Evolutionary conservation across 139 green algal species (phyloP).

Genomic region (Penium margaritaceum): DNA sequence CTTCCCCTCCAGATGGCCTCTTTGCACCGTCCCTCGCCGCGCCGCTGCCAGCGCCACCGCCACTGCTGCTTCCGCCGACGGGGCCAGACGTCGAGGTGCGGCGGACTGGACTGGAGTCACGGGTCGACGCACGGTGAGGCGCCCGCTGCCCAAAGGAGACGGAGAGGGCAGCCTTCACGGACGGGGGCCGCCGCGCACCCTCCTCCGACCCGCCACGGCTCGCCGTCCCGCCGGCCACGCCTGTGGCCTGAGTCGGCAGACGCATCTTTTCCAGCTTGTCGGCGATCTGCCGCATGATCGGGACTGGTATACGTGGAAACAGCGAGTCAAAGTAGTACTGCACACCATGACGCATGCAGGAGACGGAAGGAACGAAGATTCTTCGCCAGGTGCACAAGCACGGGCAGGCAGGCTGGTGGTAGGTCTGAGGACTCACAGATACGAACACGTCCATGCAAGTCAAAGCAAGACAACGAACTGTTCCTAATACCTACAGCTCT

Average conservation of each 20-base stretch:
- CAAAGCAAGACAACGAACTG: neutral
- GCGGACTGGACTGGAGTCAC: no score
- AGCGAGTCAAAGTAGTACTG: slow-evolving; percentile 98
- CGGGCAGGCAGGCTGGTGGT: neutral
- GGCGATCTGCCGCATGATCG: slow-evolving; percentile 66
- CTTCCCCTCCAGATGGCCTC: slow-evolving; percentile 5
- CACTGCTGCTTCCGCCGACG: slow-evolving; percentile 18
- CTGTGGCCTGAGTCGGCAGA: slow-evolving; percentile 66
- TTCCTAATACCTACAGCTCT: neutral
- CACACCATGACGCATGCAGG: neutral
- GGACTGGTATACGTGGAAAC: slow-evolving; percentile 86
- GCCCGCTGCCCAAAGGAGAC: slow-evolving; percentile 85
- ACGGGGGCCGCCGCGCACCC: slow-evolving; percentile 64
- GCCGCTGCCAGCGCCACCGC: slow-evolving; percentile 20
- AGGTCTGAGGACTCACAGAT: neutral
- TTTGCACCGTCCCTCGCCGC: neutral
- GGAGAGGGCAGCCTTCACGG: slow-evolving; percentile 82
- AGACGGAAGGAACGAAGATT: neutral
- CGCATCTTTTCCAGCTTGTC: slow-evolving; percentile 57
- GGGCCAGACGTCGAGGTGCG: neutral
- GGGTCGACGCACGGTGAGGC: slow-evolving; percentile 49
- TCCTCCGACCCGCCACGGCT: slow-evolving; percentile 71
- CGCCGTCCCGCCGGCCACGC: slow-evolving; percentile 63
- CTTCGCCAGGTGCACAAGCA: neutral
- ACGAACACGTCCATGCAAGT: neutral